phyloP scores from a whole-genome alignment of 495 filamentous ascomycete species.

The Penicillium ucsense region DNA sequence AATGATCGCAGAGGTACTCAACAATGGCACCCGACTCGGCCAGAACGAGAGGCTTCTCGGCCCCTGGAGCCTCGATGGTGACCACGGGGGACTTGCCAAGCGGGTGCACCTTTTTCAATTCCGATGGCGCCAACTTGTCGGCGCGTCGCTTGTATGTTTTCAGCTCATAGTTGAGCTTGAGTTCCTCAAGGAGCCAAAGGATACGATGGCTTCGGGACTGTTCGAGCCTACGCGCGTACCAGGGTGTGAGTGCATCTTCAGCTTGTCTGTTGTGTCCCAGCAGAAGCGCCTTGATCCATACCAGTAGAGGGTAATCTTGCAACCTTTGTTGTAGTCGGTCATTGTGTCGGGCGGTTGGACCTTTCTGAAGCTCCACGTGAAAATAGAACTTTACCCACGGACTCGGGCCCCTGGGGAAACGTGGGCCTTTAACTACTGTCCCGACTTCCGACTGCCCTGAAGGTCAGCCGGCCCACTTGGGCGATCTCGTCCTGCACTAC shows the following conservation, averaged over 20 bases:
- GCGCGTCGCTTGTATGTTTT: slow-evolving; percentile 59
- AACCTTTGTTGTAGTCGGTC: slow-evolving; percentile 28
- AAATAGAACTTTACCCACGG: too few relatives aligned
- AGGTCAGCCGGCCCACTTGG: too few relatives aligned
- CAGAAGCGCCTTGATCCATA: slow-evolving; percentile 19
- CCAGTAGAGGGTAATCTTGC: slow-evolving; percentile 74
- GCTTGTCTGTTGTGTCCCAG: too few relatives aligned
- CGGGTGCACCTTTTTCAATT: slow-evolving; percentile 68
- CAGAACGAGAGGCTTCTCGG: slow-evolving; percentile 49
- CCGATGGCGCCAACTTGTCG: slow-evolving; percentile 55
- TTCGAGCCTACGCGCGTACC: slow-evolving; percentile 20
- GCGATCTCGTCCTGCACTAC: too few relatives aligned
- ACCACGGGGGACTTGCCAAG: slow-evolving; percentile 79
- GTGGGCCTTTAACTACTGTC: too few relatives aligned
- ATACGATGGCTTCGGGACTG: slow-evolving; percentile 67
- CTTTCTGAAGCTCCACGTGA: too few relatives aligned
- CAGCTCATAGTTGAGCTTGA: slow-evolving; percentile 67
- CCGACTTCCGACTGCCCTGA: too few relatives aligned
- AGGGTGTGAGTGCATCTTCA: background rate
- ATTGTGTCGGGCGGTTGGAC: slow-evolving; percentile 6
- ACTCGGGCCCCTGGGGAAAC: too few relatives aligned
- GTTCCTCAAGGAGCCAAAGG: slow-evolving; percentile 82
- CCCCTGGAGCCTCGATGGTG: slow-evolving; percentile 40
- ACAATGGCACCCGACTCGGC: slow-evolving; percentile 73
- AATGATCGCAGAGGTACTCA: slow-evolving; percentile 75